Conservation (phyloP, 2,329 filamentous ascomycete species). For the Harringtonia aguacate region DNA sequence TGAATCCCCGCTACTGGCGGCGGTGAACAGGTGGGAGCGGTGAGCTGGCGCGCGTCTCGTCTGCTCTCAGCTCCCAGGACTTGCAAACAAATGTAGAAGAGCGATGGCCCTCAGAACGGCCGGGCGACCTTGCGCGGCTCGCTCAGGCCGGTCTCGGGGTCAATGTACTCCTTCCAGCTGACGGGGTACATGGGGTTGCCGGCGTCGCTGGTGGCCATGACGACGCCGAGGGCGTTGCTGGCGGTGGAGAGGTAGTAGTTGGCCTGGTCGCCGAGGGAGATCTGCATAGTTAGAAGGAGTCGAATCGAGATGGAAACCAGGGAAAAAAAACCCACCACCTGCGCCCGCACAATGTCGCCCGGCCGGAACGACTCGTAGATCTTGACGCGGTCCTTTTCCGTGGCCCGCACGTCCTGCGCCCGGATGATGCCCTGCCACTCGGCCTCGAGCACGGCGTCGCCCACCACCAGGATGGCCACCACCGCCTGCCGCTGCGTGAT, state of each 20-base stretch:
- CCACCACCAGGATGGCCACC: conserved; percentile 76
- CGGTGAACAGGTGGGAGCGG: no score
- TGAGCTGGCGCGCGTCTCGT: no score
- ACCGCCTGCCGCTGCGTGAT: conserved; percentile 78
- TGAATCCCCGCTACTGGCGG: no score
- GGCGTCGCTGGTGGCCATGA: conserved; percentile 80
- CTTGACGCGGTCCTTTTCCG: conserved; percentile 90
- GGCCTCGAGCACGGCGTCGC: conserved; percentile 59
- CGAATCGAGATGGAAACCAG: neutral
- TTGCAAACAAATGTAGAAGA: no score
- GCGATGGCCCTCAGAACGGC: conserved; percentile 70
- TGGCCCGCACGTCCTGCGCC: conserved; percentile 83
- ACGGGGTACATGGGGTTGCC: conserved; percentile 88
- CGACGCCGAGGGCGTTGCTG: conserved; percentile 82
- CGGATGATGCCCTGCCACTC: conserved; percentile 81
- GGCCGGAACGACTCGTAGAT: conserved; percentile 87
- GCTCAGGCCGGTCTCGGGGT: conserved; percentile 63
- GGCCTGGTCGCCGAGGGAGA: conserved; percentile 83
- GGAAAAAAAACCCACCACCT: conserved; percentile 49
- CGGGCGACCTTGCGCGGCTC: conserved; percentile 91
- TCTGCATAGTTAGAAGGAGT: conserved; percentile 31
- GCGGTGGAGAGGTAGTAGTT: conserved; percentile 95
- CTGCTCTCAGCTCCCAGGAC: no score
- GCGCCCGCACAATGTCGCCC: conserved; percentile 80
- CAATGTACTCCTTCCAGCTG: conserved; percentile 90